Evolutionary conservation across 2,329 filamentous ascomycete species (phyloP), one percentile per base, ranked within the genome.

Genomic region (Botrytis paeoniae): DNA sequence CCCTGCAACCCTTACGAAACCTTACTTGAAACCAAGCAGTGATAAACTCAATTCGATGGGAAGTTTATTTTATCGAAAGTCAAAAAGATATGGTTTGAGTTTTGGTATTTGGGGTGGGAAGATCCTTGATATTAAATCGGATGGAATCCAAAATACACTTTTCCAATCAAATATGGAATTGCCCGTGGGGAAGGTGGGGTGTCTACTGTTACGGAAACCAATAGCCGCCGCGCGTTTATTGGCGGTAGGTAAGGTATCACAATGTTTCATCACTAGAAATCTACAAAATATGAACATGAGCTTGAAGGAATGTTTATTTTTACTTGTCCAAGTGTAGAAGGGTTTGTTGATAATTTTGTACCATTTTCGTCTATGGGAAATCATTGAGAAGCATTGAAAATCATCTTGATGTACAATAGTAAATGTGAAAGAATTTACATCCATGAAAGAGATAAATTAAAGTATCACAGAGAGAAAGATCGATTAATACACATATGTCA

Each of bases 151-250:
- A 45, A 29, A 39, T 63, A 39, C 18, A n/a, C 20, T 16, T 69
- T 57, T 69, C 35, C 35, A 29, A 16, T 65, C 29, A 35, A n/a
- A 37, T 35, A 48, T 66, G 51, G 35, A 54, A 45, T 68, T 68
- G 65, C 16, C 12, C 35, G 35, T 18, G 45, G 64, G 45, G 45
- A 54, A 54, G 45, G 32, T 48, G 45, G 64, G 45, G 32, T 14
- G 41, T 57, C 51, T 18, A 29, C 37, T 41, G 3, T 62, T n/a
- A 6, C 14, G 35, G 22, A 22, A 61, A 16, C 48, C 22, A 65
- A 65, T 51, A 66, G 63, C 63, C 63, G 63, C 60, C 60, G 37
- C 63, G 63, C 63, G 63, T 51, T 66, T 66, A 45, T 45, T 22
- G 43, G 41, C 10, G 32, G 32, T 18, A 37, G 32, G 43, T 51